Conservation (phyloP, 2,329 filamentous ascomycete species). For the Colletotrichum filicis region DNA sequence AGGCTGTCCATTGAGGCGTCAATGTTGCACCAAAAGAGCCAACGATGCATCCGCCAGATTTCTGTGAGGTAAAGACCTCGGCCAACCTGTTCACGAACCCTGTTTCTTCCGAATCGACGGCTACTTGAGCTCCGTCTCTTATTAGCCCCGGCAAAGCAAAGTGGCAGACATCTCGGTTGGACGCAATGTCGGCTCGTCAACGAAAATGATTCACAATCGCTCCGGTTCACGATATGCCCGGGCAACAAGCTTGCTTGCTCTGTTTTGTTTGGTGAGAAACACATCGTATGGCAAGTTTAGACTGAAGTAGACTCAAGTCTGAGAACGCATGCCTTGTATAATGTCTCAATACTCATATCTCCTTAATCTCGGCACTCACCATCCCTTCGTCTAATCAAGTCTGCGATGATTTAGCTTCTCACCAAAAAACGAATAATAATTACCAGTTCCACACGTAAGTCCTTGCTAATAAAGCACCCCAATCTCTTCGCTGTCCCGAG, state of each 20-base stretch:
- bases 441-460: background rate
- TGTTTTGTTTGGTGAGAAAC: background rate
- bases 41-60: background rate
- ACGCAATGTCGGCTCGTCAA: too few relatives aligned
- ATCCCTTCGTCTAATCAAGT: background rate
- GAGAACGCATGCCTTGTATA: background rate
- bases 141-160: background rate
- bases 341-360: background rate
- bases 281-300: too few relatives aligned
- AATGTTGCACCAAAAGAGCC: background rate
- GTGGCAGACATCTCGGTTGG: too few relatives aligned
- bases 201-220: too few relatives aligned
- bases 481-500: background rate
- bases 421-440: background rate
- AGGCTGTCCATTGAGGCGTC: background rate
- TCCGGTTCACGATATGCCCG: background rate
- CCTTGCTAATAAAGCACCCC: background rate
- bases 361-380: background rate
- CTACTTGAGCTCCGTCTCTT: background rate
- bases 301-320: too few relatives aligned
- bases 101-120: slow-evolving; percentile 20
- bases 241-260: background rate
- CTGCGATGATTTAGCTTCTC: background rate
- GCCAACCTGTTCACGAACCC: background rate
- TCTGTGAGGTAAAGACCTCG: slow-evolving; percentile 14